Evolutionary conservation across 805 yeast genomes (phyloP).

Genomic region (Zygoascus bituminiphila): DNA sequence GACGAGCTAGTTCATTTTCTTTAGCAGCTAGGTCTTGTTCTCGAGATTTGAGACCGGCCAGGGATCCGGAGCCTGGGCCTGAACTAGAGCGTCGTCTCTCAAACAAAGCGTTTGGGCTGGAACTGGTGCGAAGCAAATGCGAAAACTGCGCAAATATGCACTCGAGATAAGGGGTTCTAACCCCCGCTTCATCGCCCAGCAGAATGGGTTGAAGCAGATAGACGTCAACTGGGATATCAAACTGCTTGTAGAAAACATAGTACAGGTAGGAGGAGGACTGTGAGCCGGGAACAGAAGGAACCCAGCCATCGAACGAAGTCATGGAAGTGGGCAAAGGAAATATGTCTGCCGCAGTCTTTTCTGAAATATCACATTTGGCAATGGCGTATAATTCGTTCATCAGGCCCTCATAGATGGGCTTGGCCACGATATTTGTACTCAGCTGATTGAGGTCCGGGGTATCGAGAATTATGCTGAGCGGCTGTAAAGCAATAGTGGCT

Average conservation of each 20-base stretch:
- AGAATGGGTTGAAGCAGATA: conserved; percentile 77
- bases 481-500: conserved; percentile 69
- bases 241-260: conserved; percentile 52
- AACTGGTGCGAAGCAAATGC: conserved; percentile 27
- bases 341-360: neutral
- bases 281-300: conserved; percentile 3
- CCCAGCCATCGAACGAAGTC: neutral
- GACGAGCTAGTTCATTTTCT: conserved; percentile 5
- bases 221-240: conserved; percentile 62
- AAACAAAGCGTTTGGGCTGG: conserved; percentile 4
- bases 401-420: conserved; percentile 76
- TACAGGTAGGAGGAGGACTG: conserved; percentile 6
- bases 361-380: conserved; percentile 35
- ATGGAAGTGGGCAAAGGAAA: conserved; percentile 1
- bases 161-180: conserved; percentile 86
- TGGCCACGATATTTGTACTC: conserved; percentile 63
- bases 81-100: neutral
- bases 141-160: conserved; percentile 56
- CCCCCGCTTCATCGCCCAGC: conserved; percentile 79
- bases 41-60: neutral
- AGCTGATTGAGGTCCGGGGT: conserved; percentile 53
- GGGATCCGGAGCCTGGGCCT: neutral
- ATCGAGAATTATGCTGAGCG: conserved; percentile 68
- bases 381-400: conserved; percentile 67
- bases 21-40: neutral